A percentile compares a stretch with the other conserved stretches of the same genome.
These are phyloP conservation scores for Prunus persica DNA, from an alignment of 306 rosid genomes.

Conservation along the genomic window DNA sequence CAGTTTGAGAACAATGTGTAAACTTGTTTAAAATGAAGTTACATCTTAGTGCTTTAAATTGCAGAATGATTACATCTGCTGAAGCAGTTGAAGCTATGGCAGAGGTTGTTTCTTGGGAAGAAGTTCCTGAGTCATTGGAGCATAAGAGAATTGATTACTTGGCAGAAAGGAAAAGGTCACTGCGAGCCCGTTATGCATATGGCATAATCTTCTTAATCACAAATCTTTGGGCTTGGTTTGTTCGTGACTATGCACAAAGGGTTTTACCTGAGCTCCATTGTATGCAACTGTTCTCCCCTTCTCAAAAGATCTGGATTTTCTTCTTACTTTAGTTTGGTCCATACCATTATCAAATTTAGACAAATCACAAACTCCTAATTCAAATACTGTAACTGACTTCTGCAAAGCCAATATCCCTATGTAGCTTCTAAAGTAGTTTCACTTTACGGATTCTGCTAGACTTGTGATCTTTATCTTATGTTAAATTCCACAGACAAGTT, in stretches of 20 bases:
- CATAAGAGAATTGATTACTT: conserved; percentile 36
- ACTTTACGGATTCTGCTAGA: not conserved
- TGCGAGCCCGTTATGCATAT: conserved; percentile 57
- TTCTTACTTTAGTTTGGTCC: not conserved
- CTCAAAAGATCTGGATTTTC: not conserved
- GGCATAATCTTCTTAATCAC: conserved; percentile 59
- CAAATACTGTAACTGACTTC: not conserved
- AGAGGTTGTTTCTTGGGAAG: conserved; percentile 30
- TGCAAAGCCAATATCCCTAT: too few species aligned
- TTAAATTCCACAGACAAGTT: not conserved
- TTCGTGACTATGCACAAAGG: conserved; percentile 82
- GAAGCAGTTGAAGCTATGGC: conserved; percentile 27
- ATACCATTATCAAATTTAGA: not conserved
- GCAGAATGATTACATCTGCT: conserved; percentile 52
- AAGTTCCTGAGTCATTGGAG: conserved; percentile 24
- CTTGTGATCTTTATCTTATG: not conserved
- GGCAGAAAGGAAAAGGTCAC: conserved; percentile 47
- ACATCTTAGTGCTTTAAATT: conserved; percentile 13
- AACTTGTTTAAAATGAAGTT: too few species aligned
- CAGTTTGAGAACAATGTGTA: not conserved
- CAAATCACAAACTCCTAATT: not conserved
- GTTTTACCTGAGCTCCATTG: conserved; percentile 52
- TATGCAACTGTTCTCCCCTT: conserved; percentile 31
- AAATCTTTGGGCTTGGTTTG: conserved; percentile 80
- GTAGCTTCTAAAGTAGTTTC: not conserved